Evolutionary conservation across 108 stramenopile genomes (phyloP), one percentile per base, ranked within the genome.

Genomic region (Discostella stelligeroides): DNA sequence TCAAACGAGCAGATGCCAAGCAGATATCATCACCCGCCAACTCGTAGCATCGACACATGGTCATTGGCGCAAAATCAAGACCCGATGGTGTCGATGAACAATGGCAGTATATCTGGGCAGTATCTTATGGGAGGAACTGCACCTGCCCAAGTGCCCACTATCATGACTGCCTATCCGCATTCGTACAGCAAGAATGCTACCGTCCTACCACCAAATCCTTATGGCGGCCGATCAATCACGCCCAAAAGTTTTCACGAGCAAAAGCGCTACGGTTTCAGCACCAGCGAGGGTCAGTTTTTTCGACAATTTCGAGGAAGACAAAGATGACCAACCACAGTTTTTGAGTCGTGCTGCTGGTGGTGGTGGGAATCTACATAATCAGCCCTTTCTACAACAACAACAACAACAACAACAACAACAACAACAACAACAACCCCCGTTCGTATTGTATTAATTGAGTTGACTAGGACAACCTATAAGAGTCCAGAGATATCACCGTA

Each of bases 1-100:
- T 15, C 28, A 54, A 11, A 54, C 14, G 34, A 13, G 28, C 48
- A 18, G 48, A 14, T 17, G 21, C 18, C 21, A 8, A 21, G 7
- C 3, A 2, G 27, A 7, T 10, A 10, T 10, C 51, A 5, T 6
- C 34, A 34, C 34, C 34, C 28, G 9, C 30, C 55, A n/a, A 14
- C 55, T 13, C 55, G 55, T 6, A 38, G 1, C 21, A 18, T 56
- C n/a, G 55, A 56, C n/a, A 15, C 55, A 17, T 56, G 10, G 34
- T 30, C 37, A 37, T 56, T 56, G 55, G 55, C 55, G n/a, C 55
- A 56, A 30, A 29, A 56, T 56, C 55, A 56, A 37, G 55, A 37
- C 14, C 28, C 30, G 34, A 56, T 56, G 28, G 55, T 14, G 28
- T 53, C 6, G 5, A 49, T 0, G 7, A 54, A 27, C 7, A 23